Base-by-base conservation (phyloP, 2,329 filamentous ascomycete species). In the Thermomyces lanuginosus region DNA sequence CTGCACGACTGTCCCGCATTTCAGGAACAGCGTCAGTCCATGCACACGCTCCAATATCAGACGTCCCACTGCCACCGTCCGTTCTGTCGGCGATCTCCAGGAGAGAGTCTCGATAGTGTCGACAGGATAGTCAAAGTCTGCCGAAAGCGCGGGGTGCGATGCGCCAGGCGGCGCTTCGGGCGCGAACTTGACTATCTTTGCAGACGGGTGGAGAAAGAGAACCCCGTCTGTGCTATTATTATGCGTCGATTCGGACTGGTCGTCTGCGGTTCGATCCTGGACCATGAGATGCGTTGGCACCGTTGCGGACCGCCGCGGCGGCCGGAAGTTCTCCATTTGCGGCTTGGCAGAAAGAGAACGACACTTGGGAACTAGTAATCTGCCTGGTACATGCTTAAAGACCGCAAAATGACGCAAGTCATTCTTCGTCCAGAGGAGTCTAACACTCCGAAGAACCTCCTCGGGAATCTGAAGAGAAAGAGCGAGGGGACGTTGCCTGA, bases 11-110 rank as follows among this genome's bases (percentile, higher is more conserved):
- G 71, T 72, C 33, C 80, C 80, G 36, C 82, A 92, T 51, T 78
- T 86, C 6, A 93, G 63, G 43, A 92, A 93, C 8, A 81, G 79
- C 9, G 89, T 80, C 6, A 81, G 81, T 11, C 81, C 79, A 5
- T 79, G 78, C 17, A 89, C 77, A 42, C 79, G 75, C 48, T 93
- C 92, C 36, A 93, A 81, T 36, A 76, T 69, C 33, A 93, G 66
- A 1, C 73, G 67, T 2, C 82, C 83, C 69, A 80, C 67, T 32
- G 83, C 82, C 36, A 91, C 73, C 0, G 80, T 86, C 42, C 76
- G 69, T 51, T 92, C 82, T 1, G 77, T 69, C n/a, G 70, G 64
- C 2, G 78, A 78, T 25, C 65, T 66, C 73, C 77, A 86, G 28
- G 76, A 64, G 26, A 89, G 57, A 0, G 72, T 72, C 35, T 76